Percentiles rank a stretch among this genome's conserved stretches.
phyloP scores from a whole-genome alignment of 176 grass and related monocot species.

The Poa annua region DNA sequence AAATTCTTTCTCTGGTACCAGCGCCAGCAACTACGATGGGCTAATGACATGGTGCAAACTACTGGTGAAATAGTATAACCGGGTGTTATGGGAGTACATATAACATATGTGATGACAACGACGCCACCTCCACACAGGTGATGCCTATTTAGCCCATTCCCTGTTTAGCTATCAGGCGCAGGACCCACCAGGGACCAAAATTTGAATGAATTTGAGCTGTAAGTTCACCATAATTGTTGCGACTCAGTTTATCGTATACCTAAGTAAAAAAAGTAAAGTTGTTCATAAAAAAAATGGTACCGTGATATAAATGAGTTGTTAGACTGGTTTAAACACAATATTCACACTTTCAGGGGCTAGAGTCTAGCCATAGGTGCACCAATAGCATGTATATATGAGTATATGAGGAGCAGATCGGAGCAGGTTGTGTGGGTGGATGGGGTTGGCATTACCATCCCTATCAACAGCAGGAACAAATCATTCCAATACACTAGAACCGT shows the following conservation, averaged over 20 bases:
- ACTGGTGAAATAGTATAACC: background rate
- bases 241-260: background rate
- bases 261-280: background rate
- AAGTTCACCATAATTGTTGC: background rate
- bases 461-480: background rate
- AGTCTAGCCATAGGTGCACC: background rate
- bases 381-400: background rate
- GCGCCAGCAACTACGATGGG: background rate
- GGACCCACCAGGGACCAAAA: background rate
- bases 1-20: background rate
- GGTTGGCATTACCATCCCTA: no score
- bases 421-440: background rate
- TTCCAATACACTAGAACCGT: background rate
- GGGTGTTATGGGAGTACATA: background rate
- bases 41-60: constrained; percentile 3
- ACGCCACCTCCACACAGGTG: background rate
- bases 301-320: no score
- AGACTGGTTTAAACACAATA: no score
- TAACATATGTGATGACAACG: background rate
- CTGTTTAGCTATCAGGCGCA: background rate
- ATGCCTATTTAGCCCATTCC: background rate
- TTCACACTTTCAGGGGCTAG: no score
- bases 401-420: background rate
- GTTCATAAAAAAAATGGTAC: background rate
- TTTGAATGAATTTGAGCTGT: background rate